Evolutionary conservation across 139 green algal genomes (phyloP).

Genomic region (Chlamydomonas incerta): DNA sequence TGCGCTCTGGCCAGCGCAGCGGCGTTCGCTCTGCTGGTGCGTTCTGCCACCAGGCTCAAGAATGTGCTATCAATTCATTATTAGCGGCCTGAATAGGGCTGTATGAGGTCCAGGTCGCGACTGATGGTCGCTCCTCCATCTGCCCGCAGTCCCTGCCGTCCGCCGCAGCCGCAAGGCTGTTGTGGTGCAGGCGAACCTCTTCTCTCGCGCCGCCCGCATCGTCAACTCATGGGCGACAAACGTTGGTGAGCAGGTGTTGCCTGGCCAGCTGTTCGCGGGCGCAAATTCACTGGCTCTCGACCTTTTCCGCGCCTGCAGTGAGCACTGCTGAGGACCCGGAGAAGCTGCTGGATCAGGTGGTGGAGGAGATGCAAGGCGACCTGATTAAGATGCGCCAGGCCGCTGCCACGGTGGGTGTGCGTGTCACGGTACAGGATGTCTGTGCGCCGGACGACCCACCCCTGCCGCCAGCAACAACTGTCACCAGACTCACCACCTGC

Average conservation of each 20-base stretch:
- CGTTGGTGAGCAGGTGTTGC: constrained; percentile 66
- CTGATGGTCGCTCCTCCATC: background rate
- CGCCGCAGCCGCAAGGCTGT: constrained; percentile 50
- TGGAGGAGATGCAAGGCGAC: constrained; percentile 98
- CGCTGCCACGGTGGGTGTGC: constrained; percentile 83
- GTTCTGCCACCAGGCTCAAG: background rate
- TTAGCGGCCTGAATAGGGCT: background rate
- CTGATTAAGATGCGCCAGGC: constrained; percentile 98
- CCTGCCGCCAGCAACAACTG: no score
- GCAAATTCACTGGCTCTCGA: background rate
- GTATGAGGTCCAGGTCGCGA: background rate
- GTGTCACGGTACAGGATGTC: no score
- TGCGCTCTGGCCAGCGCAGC: constrained; percentile 12
- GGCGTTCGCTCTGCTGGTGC: constrained; percentile 6
- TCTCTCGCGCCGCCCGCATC: constrained; percentile 84
- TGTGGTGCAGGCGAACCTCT: constrained; percentile 90
- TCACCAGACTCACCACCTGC: no score
- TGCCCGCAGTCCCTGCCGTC: background rate
- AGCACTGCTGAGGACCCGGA: constrained; percentile 93
- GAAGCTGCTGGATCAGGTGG: constrained; percentile 98
- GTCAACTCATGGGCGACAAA: constrained; percentile 93
- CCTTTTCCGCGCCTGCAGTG: constrained; percentile 63
- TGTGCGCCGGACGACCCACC: no score
- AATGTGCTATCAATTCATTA: background rate
- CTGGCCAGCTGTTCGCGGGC: no score